Evolutionary conservation across 495 filamentous ascomycete species (phyloP), one percentile per base, ranked within the genome.

Genomic region (Penicillium odoratum): DNA sequence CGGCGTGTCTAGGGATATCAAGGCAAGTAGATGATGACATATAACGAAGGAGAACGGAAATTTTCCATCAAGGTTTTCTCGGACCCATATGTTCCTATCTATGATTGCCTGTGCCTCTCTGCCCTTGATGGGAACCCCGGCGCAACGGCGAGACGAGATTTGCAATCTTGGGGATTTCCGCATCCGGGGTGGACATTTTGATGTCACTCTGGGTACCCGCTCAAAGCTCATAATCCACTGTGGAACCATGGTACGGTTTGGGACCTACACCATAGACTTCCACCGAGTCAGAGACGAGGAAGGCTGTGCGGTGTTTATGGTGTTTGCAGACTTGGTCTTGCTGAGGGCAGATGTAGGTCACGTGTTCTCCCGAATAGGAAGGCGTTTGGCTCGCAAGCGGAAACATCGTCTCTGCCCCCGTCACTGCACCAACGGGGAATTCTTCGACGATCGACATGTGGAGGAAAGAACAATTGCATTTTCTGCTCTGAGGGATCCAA

Each of bases 191-290:
- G 53, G 51, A 38, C 15, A 38, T 16, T 25, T 15, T 13, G 44
- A 69, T 63, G 66, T 69, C 59, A 65, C 61, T 55, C 54, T 63
- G 54, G 58, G 34, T 53, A 48, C 30, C 45, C 47, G 53, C 51
- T 33, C 56, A 25, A 31, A 53, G 40, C 42, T 5, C 38, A 26
- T 40, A 30, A 3, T 49, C 59, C 55, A 56, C 57, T 25, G 21
- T 51, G 21, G 18, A 29, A 42, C 56, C 28, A 44, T 60, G 48
- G 46, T 15, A 29, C 16, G 45, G 45, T 10, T 51, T 45, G 34
- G 28, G 4, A 53, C 29, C 56, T 26, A 48, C 42, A 51, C 5
- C 34, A 42, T 15, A 1, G 18, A 44, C 18, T 44, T 38, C 49
- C 36, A 34, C 34, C n/a, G 26, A 60, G 46, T 29, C 15, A 43